Conservation (phyloP, 371 early-diverging fungal species). For the Mucor sp. region DNA sequence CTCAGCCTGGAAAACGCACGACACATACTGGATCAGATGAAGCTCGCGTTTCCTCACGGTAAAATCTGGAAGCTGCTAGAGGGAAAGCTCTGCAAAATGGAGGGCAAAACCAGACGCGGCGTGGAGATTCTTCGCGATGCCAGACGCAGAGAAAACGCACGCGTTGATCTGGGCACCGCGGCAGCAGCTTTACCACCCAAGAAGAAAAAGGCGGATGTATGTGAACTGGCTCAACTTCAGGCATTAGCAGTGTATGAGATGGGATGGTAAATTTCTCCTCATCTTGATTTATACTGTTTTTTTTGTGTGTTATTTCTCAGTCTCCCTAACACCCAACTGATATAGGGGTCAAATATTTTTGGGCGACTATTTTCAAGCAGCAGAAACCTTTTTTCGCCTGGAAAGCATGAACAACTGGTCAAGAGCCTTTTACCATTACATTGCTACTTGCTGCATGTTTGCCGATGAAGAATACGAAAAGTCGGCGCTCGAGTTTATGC, state of each 20-base stretch:
- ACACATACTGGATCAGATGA: slow-evolving; percentile 41
- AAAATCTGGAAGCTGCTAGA: slow-evolving; percentile 50
- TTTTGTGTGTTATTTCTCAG: not conserved
- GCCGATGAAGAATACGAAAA: slow-evolving; percentile 54
- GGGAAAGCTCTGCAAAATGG: slow-evolving; percentile 50
- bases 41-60: slow-evolving; percentile 34
- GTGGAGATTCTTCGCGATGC: slow-evolving; percentile 48
- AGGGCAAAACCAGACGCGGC: slow-evolving; percentile 43
- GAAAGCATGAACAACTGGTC: slow-evolving; percentile 58
- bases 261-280: slow-evolving; percentile 41
- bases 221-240: slow-evolving; percentile 42
- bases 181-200: not conserved
- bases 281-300: not conserved
- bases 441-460: slow-evolving; percentile 58
- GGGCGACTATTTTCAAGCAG: slow-evolving; percentile 54
- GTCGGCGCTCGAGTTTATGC: slow-evolving; percentile 45
- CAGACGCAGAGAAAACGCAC: slow-evolving; percentile 27
- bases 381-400: slow-evolving; percentile 50
- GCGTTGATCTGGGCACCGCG: slow-evolving; percentile 1
- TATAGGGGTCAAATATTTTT: slow-evolving; percentile 52
- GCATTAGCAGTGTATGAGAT: slow-evolving; percentile 51
- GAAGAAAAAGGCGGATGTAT: slow-evolving; percentile 9
- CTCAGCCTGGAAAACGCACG: slow-evolving; percentile 37
- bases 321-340: not conserved
- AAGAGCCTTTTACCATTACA: slow-evolving; percentile 54